Percentiles rank a stretch among this genome's conserved stretches.
phyloP scores from a whole-genome alignment of 345 rosid species.

The Rhodamnia argentea region DNA sequence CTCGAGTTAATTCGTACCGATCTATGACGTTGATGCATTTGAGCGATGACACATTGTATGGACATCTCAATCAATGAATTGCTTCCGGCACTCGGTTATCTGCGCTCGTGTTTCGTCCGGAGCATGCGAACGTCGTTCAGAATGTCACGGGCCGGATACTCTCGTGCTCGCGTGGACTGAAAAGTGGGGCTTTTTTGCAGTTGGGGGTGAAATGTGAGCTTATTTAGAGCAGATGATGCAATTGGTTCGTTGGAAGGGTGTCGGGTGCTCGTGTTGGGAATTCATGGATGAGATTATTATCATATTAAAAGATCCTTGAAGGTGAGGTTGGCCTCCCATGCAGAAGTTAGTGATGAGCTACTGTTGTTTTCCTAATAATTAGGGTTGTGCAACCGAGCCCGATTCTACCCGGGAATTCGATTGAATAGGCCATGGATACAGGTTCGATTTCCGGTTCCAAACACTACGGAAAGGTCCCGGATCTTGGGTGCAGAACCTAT shows the following conservation, averaged over 20 bases:
- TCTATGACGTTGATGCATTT: rapidly evolving
- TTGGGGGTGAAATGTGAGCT: rapidly evolving
- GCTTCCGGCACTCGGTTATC: not conserved
- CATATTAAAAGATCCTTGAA: not conserved
- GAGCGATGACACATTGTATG: not conserved
- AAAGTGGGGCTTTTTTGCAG: not conserved
- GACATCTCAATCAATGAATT: not conserved
- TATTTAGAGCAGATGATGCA: rapidly evolving
- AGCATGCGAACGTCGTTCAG: no score
- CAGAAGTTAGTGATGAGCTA: rapidly evolving
- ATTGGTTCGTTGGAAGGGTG: not conserved
- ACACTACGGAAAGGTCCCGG: rapidly evolving
- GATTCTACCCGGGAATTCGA: no score
- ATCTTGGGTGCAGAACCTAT: no score
- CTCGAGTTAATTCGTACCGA: rapidly evolving
- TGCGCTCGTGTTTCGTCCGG: no score
- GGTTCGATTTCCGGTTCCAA: not conserved
- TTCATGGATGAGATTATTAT: not conserved
- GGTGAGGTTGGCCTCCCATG: not conserved
- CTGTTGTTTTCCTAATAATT: not conserved
- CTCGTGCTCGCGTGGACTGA: rapidly evolving
- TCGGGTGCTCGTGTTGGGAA: not conserved
- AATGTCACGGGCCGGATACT: rapidly evolving
- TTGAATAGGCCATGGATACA: not conserved
- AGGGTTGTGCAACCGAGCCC: rapidly evolving